These are phyloP conservation scores for Craterostigma plantagineum DNA, from an alignment of 257 asterid genomes.

Conservation along the genomic window DNA sequence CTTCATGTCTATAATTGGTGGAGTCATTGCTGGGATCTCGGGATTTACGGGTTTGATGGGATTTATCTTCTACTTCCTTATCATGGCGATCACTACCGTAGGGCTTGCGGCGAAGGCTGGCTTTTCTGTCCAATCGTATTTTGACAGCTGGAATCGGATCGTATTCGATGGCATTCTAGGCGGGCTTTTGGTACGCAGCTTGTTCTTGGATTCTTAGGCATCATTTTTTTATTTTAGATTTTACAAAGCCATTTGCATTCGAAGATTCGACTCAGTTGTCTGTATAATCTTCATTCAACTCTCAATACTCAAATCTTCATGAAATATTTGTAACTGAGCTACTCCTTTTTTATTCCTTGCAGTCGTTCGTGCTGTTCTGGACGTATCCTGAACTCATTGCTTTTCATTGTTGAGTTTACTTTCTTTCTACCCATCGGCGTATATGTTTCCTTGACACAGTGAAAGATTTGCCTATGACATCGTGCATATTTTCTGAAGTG, in stretches of 20 bases:
- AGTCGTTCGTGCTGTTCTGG: slow-evolving; percentile 97
- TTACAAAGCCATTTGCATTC: too few relatives aligned
- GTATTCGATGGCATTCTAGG: slow-evolving; percentile 63
- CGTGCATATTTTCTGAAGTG: slow-evolving; percentile 77
- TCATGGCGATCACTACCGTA: slow-evolving; percentile 65
- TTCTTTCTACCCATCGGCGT: background rate
- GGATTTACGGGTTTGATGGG: slow-evolving; percentile 65
- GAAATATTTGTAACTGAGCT: slow-evolving; percentile 5
- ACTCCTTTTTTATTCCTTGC: slow-evolving; percentile 32
- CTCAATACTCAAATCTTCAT: background rate
- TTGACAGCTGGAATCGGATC: slow-evolving; percentile 69
- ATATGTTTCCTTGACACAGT: slow-evolving; percentile 33
- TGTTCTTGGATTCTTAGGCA: background rate
- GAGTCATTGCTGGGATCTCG: slow-evolving; percentile 65
- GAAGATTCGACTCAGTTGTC: slow-evolving; percentile 4
- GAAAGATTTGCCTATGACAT: slow-evolving; percentile 84
- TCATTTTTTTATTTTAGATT: too few relatives aligned
- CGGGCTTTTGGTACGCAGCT: slow-evolving; percentile 56
- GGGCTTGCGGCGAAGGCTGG: slow-evolving; percentile 79
- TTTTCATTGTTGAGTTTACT: slow-evolving; percentile 2
- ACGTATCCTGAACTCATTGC: slow-evolving; percentile 57
- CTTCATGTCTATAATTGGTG: slow-evolving; percentile 84
- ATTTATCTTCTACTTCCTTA: slow-evolving; percentile 52
- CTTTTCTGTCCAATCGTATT: slow-evolving; percentile 53
- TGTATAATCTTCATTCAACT: background rate